A percentile compares a stretch with the other conserved stretches of the same genome.
Evolutionary conservation across 1,284 basidiomycete species (phyloP).

Genomic region (Rhizoctonia solani): DNA sequence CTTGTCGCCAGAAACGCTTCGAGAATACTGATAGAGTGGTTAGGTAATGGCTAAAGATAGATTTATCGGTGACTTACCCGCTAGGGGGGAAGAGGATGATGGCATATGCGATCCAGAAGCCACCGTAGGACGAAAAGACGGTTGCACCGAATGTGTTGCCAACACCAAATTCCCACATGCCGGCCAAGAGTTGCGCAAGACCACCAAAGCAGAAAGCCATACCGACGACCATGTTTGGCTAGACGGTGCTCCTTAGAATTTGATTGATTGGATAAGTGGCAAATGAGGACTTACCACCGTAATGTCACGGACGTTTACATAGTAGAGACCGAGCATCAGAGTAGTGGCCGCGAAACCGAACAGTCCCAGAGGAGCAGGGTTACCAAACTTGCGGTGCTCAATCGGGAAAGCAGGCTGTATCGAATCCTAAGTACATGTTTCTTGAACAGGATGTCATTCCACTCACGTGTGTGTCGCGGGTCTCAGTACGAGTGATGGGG

Average conservation of each 20-base stretch:
- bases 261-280: constrained; percentile 32
- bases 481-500: not conserved
- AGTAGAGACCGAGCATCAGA: constrained; percentile 53
- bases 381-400: constrained; percentile 47
- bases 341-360: constrained; percentile 55
- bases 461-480: constrained; percentile 10
- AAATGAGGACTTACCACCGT: constrained; percentile 35
- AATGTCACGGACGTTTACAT: constrained; percentile 43
- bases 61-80: not conserved
- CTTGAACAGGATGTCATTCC: not conserved
- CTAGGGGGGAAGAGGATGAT: constrained; percentile 37
- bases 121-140: constrained; percentile 45
- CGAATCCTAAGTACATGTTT: not conserved
- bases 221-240: constrained; percentile 48
- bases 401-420: constrained; percentile 38
- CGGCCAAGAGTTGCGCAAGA: constrained; percentile 48
- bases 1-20: constrained; percentile 31
- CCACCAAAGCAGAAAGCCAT: constrained; percentile 45
- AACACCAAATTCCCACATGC: constrained; percentile 43
- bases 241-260: too few species aligned
- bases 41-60: not conserved
- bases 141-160: constrained; percentile 55
- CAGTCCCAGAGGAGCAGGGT: constrained; percentile 54
- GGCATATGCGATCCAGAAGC: constrained; percentile 43
- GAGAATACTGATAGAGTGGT: constrained; percentile 32